A percentile compares a stretch with the other conserved stretches of the same genome.
Conservation (phyloP, 2,329 filamentous ascomycete genomes). For the Cordyceps farinosa region DNA sequence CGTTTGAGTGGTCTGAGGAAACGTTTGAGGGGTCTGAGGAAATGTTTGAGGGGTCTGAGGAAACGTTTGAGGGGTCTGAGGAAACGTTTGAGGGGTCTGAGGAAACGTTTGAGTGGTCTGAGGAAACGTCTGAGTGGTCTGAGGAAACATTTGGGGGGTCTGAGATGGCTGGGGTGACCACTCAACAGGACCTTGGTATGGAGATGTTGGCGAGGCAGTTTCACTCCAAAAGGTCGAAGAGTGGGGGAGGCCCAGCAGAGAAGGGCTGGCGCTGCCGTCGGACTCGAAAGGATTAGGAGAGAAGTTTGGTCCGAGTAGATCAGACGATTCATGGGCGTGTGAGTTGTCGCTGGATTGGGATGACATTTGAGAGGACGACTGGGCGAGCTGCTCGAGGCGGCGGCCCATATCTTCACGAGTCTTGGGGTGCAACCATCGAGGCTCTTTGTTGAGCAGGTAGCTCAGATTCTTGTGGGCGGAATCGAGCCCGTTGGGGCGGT, state of each 20-base stretch:
- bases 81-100: constrained; percentile 1
- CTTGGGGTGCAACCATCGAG: constrained; percentile 54
- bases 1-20: neutral
- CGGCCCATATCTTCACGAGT: constrained; percentile 49
- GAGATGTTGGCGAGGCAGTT: neutral
- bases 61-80: no score
- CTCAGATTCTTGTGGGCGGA: constrained; percentile 58
- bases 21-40: neutral
- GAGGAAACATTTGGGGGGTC: neutral
- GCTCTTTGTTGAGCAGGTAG: constrained; percentile 54
- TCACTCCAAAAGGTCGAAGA: neutral
- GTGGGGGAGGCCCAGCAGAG: neutral
- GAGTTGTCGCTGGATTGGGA: neutral
- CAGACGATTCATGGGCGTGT: neutral
- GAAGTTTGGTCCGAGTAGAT: neutral
- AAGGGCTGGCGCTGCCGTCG: neutral
- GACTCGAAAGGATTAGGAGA: neutral
- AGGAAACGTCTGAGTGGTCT: neutral
- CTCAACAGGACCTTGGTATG: no score
- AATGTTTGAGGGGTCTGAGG: constrained; percentile 3
- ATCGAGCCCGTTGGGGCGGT: constrained; percentile 42
- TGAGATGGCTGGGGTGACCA: constrained; percentile 9
- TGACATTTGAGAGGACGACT: constrained; percentile 27
- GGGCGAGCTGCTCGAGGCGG: constrained; percentile 44
- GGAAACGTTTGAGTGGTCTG: constrained; percentile 7